phyloP scores from a whole-genome alignment of 345 rosid genomes.

The Linum trigynum region DNA sequence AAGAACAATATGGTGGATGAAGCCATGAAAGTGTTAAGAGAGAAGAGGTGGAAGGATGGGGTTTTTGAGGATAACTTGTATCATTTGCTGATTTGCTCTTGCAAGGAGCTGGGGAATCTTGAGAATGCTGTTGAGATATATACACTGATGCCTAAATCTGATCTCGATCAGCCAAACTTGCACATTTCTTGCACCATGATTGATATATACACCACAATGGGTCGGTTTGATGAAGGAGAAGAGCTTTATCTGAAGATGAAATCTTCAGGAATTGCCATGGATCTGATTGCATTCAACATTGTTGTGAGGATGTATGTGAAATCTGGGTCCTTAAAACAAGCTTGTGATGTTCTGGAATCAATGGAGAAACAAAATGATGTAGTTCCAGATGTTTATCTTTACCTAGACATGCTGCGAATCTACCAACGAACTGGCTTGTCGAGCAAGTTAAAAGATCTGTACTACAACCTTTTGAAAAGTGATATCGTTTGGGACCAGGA shows the following conservation, averaged over 20 bases:
- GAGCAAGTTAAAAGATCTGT: conserved; percentile 43
- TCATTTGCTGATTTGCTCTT: conserved; percentile 75
- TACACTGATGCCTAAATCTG: conserved; percentile 32
- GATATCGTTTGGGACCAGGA: conserved; percentile 79
- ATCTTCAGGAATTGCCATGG: conserved; percentile 53
- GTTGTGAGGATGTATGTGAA: conserved; percentile 75
- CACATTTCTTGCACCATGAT: conserved; percentile 77
- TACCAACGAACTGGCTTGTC: conserved; percentile 58
- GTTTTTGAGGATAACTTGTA: conserved; percentile 70
- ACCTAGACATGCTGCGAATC: conserved; percentile 74
- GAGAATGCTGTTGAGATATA: conserved; percentile 58
- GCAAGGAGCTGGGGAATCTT: conserved; percentile 63
- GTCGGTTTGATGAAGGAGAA: conserved; percentile 51
- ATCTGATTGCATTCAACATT: conserved; percentile 61
- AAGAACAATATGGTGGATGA: conserved; percentile 59
- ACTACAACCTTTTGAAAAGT: conserved; percentile 50
- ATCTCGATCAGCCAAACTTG: conserved; percentile 39
- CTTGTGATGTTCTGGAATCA: conserved; percentile 55
- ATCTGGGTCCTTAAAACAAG: conserved; percentile 64
- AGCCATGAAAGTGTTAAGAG: conserved; percentile 50
- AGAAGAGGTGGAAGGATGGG: conserved; percentile 63
- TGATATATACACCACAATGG: conserved; percentile 48
- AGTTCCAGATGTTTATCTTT: conserved; percentile 62
- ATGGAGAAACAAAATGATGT: conserved; percentile 58
- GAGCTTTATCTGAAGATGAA: conserved; percentile 51